Evolutionary conservation across 1,284 basidiomycete genomes (phyloP), one percentile per base, ranked within the genome.

Genomic region (Vanrija pseudolonga): DNA sequence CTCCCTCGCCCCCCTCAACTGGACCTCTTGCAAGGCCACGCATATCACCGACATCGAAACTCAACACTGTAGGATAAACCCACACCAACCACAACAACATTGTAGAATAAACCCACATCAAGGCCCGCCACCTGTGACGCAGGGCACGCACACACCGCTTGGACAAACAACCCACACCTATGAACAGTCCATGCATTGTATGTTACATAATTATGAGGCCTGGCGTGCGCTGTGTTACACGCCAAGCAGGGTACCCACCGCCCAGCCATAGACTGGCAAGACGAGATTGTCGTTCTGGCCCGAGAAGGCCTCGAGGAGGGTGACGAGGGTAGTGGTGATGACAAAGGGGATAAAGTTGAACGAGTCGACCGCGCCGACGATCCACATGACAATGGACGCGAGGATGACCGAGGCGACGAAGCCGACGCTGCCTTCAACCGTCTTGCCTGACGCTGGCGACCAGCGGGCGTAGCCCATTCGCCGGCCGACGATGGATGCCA

Each of bases 211-310:
- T 32, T 9, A 26, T 26, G 24, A 26, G 12, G 12, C 32, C 12
- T 12, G 32, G 8, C 9, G 8, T 15, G 32, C 32, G 14, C n/a
- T n/a, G n/a, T n/a, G 20, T 41, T 60, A 73, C 22, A 71, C 70
- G 5, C 68, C 70, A 17, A 74, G 53, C 42, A 74, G 49, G 8
- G 64, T 68, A 14, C 76, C 74, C 14, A 78, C 57, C 2, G 77
- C 74, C 90, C 90, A 95, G 78, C 90, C 85, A 72, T 88, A 94
- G 74, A 94, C 77, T 20, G 91, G 91, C 56, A 95, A 77, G 32
- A 90, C 90, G 62, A 97, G 80, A 73, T 97, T 97, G 76, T 97
- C 93, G 75, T 97, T 96, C 76, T 97, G 93, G 67, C 87, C 85
- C 19, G 88, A 90, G 53, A 92, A 77, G 17, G 90, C 93, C 76